Percentiles rank a stretch among this genome's conserved stretches.
phyloP scores from a whole-genome alignment of 2,329 filamentous ascomycete genomes.

The Penicillium sp. region DNA sequence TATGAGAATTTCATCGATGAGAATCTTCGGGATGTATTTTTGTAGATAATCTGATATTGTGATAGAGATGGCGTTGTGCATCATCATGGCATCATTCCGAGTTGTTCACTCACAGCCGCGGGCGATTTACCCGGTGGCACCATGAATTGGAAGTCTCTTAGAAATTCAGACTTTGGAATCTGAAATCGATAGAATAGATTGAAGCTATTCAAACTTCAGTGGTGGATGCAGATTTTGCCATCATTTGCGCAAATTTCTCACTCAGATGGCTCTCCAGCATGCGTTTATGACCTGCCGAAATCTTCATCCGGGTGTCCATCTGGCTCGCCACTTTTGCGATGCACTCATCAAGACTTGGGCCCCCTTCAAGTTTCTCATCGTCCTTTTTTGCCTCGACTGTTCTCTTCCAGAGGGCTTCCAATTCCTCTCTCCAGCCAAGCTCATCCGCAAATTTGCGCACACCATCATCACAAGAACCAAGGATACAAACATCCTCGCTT shows the following conservation, averaged over 20 bases:
- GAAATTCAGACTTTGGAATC: no score
- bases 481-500: constrained; percentile 71
- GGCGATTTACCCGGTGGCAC: neutral
- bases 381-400: constrained; percentile 61
- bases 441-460: constrained; percentile 70
- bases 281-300: constrained; percentile 43
- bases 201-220: neutral
- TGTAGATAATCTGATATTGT: neutral
- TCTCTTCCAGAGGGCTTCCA: constrained; percentile 69
- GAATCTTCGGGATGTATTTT: neutral
- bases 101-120: neutral
- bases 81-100: neutral
- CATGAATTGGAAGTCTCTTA: neutral
- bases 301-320: constrained; percentile 49
- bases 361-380: constrained; percentile 35
- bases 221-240: neutral
- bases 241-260: constrained; percentile 23
- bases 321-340: constrained; percentile 52
- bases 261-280: constrained; percentile 32
- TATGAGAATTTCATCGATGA: neutral
- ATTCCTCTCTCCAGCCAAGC: constrained; percentile 76
- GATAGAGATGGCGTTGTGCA: neutral
- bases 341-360: constrained; percentile 53
- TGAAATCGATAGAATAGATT: neutral
- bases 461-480: constrained; percentile 75